Conservation (phyloP, 2,329 filamentous ascomycete species). For the Fusarium drepaniforme region DNA sequence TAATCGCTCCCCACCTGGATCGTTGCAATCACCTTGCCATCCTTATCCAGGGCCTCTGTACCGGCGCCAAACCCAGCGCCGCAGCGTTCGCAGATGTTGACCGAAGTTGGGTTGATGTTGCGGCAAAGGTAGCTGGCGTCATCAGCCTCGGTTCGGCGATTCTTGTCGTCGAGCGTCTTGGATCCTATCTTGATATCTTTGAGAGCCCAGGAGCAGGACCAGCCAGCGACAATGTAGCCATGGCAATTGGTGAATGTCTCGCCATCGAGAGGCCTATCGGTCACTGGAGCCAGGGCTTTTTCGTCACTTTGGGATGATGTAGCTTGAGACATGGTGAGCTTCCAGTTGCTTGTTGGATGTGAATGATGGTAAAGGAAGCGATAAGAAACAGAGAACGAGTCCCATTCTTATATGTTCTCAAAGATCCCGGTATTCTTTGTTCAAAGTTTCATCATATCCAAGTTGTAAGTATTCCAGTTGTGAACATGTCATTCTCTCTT, state of each 20-base stretch:
- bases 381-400: no score
- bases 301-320: neutral
- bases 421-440: neutral
- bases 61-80: neutral
- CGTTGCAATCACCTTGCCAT: neutral
- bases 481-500: neutral
- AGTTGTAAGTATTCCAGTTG: neutral
- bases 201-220: neutral
- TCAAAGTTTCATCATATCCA: accelerated
- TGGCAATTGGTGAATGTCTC: neutral
- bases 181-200: neutral
- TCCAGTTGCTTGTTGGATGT: neutral
- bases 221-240: neutral
- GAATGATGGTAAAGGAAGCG: neutral
- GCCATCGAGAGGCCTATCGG: neutral
- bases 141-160: neutral
- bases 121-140: neutral
- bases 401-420: neutral
- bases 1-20: neutral
- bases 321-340: neutral
- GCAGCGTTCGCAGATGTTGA: neutral
- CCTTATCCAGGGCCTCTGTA: neutral
- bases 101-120: neutral
- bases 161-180: neutral
- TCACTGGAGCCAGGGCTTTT: neutral